Evolutionary conservation across 2,329 filamentous ascomycete species (phyloP), one percentile per base, ranked within the genome.

Genomic region (Claviceps lovelessii): DNA sequence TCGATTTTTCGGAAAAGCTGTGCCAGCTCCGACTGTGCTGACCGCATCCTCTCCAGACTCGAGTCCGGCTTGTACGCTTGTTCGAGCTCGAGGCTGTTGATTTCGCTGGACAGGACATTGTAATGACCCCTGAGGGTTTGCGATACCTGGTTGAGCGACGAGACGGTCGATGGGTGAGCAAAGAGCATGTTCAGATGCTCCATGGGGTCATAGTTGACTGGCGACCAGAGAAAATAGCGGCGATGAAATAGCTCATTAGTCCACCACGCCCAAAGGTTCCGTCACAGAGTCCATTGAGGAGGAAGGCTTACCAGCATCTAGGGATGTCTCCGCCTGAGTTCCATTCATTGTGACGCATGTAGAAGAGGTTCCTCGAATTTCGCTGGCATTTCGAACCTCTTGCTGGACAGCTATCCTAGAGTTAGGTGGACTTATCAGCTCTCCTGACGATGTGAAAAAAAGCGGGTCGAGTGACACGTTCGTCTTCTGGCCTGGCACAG

Each of bases 1-100:
- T 97, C 91, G 68, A 98, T 96, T 73, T 94, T 95, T 64, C 84
- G 83, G 76, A 98, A 96, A 44, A 98, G 82, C 61, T 86, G 84
- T 19, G 86, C 86, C 58, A 98, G 81, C 72, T 97, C 93, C 55
- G 83, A 80, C 72, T 96, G 91, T 48, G 93, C 90, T 52, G 85
- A 83, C 72, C 94, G 87, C 74, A 98, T 96, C 61, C 90, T 85
- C 71, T 88, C 83, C 58, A 97, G 85, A 67, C 87, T 94, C 62
- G 90, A 89, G 64, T 86, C 82, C 69, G 94, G 87, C 55, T 87
- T 88, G 65, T 86, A 86, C 48, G 89, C 86, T 73, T 96, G 91
- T 48, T 83, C 81, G 61, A 85, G 81, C 70, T 83, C 79, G 60
- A 94, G 82, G 52, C 75, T 72, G 58, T 80, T 76, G 65, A 98